Percentiles rank a stretch among this genome's conserved stretches.
Conservation (phyloP, 257 asterid species). For the Nicotiana noctiflora region DNA sequence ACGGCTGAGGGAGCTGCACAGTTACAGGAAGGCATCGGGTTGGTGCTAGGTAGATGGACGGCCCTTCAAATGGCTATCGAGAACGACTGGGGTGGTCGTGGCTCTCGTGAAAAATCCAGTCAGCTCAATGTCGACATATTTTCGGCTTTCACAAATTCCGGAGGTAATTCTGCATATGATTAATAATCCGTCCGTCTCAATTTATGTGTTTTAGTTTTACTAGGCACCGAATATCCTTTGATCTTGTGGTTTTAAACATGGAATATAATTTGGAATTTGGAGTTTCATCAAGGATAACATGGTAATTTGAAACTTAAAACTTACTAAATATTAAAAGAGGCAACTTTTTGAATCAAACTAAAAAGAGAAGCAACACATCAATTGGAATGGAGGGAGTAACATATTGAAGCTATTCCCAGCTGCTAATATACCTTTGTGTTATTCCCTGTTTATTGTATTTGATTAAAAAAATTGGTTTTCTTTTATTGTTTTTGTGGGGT, state of each 20-base stretch:
- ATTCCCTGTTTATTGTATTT: neutral
- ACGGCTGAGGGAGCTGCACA: slow-evolving; percentile 51
- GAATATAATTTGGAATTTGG: too few species aligned
- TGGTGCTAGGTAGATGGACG: slow-evolving; percentile 57
- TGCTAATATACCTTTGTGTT: neutral
- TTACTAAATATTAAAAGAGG: neutral
- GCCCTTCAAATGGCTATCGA: slow-evolving; percentile 66
- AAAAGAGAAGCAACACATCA: neutral
- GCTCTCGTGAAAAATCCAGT: slow-evolving; percentile 38
- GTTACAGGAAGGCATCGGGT: slow-evolving; percentile 46
- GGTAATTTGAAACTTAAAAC: neutral
- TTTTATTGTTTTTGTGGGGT: neutral
- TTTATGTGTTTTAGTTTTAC: neutral
- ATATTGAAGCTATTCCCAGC: neutral
- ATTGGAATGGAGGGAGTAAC: neutral
- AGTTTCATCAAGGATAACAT: neutral
- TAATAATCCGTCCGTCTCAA: neutral
- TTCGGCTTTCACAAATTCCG: slow-evolving; percentile 42
- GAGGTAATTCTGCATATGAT: slow-evolving; percentile 24
- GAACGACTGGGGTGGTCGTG: slow-evolving; percentile 72
- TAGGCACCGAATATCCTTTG: neutral
- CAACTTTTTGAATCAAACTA: neutral
- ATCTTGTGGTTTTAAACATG: neutral
- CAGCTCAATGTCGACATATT: slow-evolving; percentile 33
- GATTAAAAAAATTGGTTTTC: neutral